These are phyloP conservation scores for Arthrobotrys pseudoclavata DNA, from an alignment of 2,329 filamentous ascomycete genomes.

Conservation along the genomic window DNA sequence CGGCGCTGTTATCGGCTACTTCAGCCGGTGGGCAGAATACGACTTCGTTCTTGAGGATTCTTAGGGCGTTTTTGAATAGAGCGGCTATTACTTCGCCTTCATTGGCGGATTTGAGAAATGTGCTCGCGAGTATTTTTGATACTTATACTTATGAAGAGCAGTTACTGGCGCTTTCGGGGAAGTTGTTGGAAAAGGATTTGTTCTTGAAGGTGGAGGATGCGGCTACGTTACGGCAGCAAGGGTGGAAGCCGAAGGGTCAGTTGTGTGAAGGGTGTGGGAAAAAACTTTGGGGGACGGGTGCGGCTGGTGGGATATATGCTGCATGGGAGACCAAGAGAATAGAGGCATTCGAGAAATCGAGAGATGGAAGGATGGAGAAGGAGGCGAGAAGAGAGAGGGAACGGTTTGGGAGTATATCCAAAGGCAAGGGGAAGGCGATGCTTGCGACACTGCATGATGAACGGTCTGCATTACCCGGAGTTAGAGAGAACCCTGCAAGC, in stretches of 20 bases:
- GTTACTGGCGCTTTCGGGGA: constrained; percentile 85
- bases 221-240: constrained; percentile 80
- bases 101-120: constrained; percentile 84
- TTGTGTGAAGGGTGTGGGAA: constrained; percentile 88
- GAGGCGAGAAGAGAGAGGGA: constrained; percentile 67
- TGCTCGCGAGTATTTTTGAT: constrained; percentile 89
- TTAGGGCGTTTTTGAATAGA: constrained; percentile 87
- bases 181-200: constrained; percentile 87
- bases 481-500: constrained; percentile 3
- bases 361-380: constrained; percentile 37
- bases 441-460: constrained; percentile 12
- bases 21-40: constrained; percentile 68
- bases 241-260: constrained; percentile 89
- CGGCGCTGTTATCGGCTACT: constrained; percentile 82
- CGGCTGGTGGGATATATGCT: constrained; percentile 81
- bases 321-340: constrained; percentile 78
- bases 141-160: constrained; percentile 96
- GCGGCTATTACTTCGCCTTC: constrained; percentile 86
- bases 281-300: constrained; percentile 89
- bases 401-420: constrained; percentile 67
- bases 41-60: constrained; percentile 83
- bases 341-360: constrained; percentile 61
- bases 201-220: constrained; percentile 86
- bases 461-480: not conserved
- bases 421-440: constrained; percentile 66